A percentile compares a stretch with the other conserved stretches of the same genome.
Evolutionary conservation across 345 rosid genomes (phyloP).

Genomic region (Syzygium aromaticum): DNA sequence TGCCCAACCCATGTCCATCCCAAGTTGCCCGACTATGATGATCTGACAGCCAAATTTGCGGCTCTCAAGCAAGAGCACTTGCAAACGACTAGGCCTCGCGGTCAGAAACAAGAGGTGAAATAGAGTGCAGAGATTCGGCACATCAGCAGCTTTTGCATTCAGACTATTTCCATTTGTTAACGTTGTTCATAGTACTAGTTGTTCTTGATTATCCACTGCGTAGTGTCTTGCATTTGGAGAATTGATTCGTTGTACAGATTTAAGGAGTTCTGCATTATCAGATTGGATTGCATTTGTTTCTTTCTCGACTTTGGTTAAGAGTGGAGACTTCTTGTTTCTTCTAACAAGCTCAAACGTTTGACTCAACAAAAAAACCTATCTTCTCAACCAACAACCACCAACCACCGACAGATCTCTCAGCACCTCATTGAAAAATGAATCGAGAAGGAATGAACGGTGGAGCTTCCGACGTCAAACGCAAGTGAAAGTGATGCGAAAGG

Average conservation of each 20-base stretch:
- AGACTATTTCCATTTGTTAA: not conserved
- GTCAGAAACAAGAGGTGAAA: not conserved
- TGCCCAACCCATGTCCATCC: slow-evolving; percentile 69
- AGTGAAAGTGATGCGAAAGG: not conserved
- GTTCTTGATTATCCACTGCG: not conserved
- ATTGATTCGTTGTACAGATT: not conserved
- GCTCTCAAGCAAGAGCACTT: slow-evolving; percentile 46
- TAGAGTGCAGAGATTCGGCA: not conserved
- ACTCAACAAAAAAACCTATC: not conserved
- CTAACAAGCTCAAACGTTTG: not conserved
- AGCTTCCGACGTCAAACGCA: not conserved
- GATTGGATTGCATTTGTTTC: not conserved
- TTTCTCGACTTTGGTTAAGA: not conserved
- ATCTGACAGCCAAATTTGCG: slow-evolving; percentile 52
- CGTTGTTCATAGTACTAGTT: not conserved
- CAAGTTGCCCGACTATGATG: slow-evolving; percentile 86
- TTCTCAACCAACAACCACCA: not conserved
- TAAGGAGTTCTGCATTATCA: not conserved
- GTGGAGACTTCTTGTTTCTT: not conserved
- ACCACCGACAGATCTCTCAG: not conserved
- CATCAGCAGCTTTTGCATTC: not conserved
- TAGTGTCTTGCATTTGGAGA: not conserved
- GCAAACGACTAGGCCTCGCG: slow-evolving; percentile 1
- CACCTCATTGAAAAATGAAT: not conserved
- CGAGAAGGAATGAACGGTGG: not conserved